Percentiles rank a stretch among this genome's conserved stretches.
Evolutionary conservation across 768 basidiomycete species (phyloP).

Genomic region (Lenzites betulinus): DNA sequence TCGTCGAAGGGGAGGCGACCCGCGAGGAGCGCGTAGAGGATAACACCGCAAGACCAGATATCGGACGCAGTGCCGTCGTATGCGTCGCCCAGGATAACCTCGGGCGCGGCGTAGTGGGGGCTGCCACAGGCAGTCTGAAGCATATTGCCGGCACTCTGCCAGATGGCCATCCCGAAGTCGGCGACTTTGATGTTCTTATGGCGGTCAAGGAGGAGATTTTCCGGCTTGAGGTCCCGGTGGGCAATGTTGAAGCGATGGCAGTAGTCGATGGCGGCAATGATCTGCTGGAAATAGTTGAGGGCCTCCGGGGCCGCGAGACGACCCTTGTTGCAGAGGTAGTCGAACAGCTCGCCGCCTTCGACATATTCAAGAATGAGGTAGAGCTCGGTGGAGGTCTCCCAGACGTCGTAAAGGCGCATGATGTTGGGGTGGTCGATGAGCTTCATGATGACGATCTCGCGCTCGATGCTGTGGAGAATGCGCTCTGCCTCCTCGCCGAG

Average conservation of each 20-base stretch:
- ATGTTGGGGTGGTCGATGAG: conserved; percentile 95
- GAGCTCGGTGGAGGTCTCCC: conserved; percentile 89
- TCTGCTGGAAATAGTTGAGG: conserved; percentile 87
- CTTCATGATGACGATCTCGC: conserved; percentile 98
- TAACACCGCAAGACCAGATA: conserved; percentile 97
- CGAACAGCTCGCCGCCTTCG: conserved; percentile 93
- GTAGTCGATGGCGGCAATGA: conserved; percentile 88
- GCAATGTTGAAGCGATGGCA: conserved; percentile 94
- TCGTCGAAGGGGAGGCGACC: conserved; percentile 94
- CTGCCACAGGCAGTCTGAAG: conserved; percentile 89
- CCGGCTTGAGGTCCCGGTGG: conserved; percentile 93
- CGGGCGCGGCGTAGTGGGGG: conserved; percentile 94
- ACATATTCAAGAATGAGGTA: conserved; percentile 95
- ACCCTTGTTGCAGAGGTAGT: conserved; percentile 83
- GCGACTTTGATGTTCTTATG: conserved; percentile 91
- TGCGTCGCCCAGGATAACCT: conserved; percentile 78
- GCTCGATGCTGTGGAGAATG: conserved; percentile 77
- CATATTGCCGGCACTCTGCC: conserved; percentile 66
- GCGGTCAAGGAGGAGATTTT: conserved; percentile 86
- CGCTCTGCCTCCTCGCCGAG: conserved; percentile 77
- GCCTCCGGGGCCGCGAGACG: conserved; percentile 72
- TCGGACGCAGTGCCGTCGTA: conserved; percentile 90
- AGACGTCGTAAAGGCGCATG: conserved; percentile 93
- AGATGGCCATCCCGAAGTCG: conserved; percentile 97
- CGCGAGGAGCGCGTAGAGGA: conserved; percentile 85